Conservation (phyloP, 179 eudicot species). For the Carnegiea gigantea region DNA sequence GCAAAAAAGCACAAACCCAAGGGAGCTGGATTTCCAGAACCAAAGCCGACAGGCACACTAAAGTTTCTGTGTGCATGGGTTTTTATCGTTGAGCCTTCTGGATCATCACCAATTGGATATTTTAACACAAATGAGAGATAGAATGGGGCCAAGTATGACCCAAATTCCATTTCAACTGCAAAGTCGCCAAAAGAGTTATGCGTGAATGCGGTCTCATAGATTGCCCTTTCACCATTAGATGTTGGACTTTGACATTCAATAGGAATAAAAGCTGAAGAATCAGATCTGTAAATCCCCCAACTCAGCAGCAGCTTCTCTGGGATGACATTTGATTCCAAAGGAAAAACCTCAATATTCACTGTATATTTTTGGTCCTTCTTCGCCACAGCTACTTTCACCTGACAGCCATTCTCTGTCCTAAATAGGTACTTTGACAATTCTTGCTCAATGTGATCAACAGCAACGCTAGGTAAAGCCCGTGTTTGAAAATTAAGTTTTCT, state of each 20-base stretch:
- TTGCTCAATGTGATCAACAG: slow-evolving; percentile 41
- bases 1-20: slow-evolving; percentile 60
- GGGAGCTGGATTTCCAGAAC: slow-evolving; percentile 75
- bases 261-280: slow-evolving; percentile 66
- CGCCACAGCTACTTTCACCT: slow-evolving; percentile 60
- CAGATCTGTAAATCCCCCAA: slow-evolving; percentile 85
- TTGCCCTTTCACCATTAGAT: slow-evolving; percentile 27
- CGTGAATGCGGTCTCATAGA: slow-evolving; percentile 51
- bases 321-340: slow-evolving; percentile 29
- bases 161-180: slow-evolving; percentile 64
- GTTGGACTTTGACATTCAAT: slow-evolving; percentile 39
- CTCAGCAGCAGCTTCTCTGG: slow-evolving; percentile 48
- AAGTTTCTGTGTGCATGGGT: slow-evolving; percentile 61
- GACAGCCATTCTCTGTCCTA: slow-evolving; percentile 65
- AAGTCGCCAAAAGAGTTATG: slow-evolving; percentile 40
- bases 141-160: slow-evolving; percentile 64
- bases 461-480: slow-evolving; percentile 35
- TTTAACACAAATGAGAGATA: slow-evolving; percentile 71
- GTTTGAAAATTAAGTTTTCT: slow-evolving; percentile 30
- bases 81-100: slow-evolving; percentile 39
- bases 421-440: slow-evolving; percentile 47
- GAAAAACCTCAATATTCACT: slow-evolving; percentile 61
- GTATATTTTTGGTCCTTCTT: slow-evolving; percentile 47
- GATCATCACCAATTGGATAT: slow-evolving; percentile 28
- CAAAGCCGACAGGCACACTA: slow-evolving; percentile 82